Evolutionary conservation across 2,329 filamentous ascomycete genomes (phyloP), one percentile per base, ranked within the genome.

Genomic region (Aspergillus unguis): DNA sequence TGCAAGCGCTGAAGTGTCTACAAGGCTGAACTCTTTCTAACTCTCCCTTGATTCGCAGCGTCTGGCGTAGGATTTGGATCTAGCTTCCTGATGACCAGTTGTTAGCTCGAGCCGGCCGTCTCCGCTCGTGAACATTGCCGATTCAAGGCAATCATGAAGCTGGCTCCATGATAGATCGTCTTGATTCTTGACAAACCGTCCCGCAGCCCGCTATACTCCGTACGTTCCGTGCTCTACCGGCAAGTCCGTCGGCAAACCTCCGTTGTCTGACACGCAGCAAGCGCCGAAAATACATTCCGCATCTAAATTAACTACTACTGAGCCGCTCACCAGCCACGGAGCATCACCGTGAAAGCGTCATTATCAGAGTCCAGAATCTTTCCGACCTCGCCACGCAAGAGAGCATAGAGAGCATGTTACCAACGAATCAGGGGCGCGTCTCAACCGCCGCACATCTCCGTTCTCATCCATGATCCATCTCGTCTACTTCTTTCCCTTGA

Each of bases 81-180:
- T 44, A 40, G 40, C 10, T 11, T 46, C 36, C 17, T 17, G 36
- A 38, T 17, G n/a, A 17, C 25, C 36, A 38, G 25, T 8, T 8
- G 36, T 38, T 23, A 37, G 44, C 38, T 41, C 31, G 32, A 17
- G n/a, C 9, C 47, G 41, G 51, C 31, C 41, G 11, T 29, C 37
- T 46, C 51, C 42, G 42, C 40, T 50, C 51, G 46, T 50, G 10
- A 32, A 50, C 31, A 35, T 46, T 49, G 41, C 46, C 43, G 33
- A 31, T 53, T 53, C 51, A 9, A 53, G 51, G 7, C 9, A 25
- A 36, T 36, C 26, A n/a, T 17, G 17, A 9, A 33, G 36, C 23
- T 26, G 9, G 43, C 25, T 26, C 4, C 5, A 43, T 23, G 25
- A 23, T 25, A 38, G 40, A 43, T 43, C 40, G 23, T 29, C 27